phyloP scores from a whole-genome alignment of 305 asterid genomes.

The Fraxinus ornus region DNA sequence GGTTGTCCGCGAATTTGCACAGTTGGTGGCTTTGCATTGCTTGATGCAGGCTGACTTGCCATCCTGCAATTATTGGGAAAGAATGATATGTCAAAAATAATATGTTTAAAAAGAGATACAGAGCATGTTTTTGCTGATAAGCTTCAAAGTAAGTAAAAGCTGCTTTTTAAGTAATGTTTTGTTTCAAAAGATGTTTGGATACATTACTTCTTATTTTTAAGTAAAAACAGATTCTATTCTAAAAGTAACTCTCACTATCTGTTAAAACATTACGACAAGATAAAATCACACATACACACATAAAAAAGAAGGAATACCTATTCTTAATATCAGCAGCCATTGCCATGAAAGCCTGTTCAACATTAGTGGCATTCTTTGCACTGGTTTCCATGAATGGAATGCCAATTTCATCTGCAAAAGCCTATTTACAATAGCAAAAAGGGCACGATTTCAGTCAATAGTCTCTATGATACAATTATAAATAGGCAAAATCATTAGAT shows the following conservation, averaged over 20 bases:
- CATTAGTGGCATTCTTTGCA: constrained; percentile 55
- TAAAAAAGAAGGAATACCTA: constrained; percentile 27
- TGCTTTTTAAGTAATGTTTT: background rate
- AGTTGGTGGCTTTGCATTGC: constrained; percentile 10
- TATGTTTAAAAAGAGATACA: background rate
- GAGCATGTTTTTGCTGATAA: background rate
- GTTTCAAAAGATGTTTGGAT: background rate
- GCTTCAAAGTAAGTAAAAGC: background rate
- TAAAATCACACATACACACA: background rate
- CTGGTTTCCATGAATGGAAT: constrained; percentile 66
- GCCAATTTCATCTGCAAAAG: constrained; percentile 55
- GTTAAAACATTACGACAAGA: background rate
- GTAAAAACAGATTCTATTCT: background rate
- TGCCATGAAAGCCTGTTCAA: constrained; percentile 59
- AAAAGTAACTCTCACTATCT: background rate
- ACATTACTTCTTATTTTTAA: background rate
- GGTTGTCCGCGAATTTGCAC: constrained; percentile 16
- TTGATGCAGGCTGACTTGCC: constrained; percentile 14
- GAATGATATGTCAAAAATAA: background rate
- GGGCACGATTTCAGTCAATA: constrained; percentile 7
- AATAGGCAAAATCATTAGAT: background rate
- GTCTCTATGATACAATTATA: background rate
- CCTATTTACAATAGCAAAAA: constrained; percentile 29
- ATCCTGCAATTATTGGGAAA: constrained; percentile 29
- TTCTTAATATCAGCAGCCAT: constrained; percentile 56